Percentiles rank a stretch among this genome's conserved stretches.
phyloP scores from a whole-genome alignment of 2,329 filamentous ascomycete species.

The Epichloe typhina region DNA sequence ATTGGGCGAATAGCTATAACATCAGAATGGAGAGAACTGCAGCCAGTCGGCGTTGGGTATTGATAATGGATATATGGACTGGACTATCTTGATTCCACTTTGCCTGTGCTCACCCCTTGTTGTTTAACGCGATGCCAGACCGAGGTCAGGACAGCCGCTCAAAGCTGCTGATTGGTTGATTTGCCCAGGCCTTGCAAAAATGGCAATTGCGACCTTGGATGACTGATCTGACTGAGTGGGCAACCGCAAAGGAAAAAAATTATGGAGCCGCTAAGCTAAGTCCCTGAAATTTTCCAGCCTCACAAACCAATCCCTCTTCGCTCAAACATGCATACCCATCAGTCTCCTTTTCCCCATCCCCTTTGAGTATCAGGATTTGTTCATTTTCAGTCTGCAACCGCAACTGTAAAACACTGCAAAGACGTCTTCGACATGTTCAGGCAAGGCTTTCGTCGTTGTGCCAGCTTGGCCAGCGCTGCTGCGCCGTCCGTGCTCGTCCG shows the following conservation, averaged over 20 bases:
- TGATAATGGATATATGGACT: neutral
- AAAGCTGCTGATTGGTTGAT: neutral
- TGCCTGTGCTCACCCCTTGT: neutral
- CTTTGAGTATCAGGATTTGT: neutral
- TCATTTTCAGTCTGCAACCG: neutral
- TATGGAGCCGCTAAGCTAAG: neutral
- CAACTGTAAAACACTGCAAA: neutral
- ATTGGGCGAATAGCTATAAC: neutral
- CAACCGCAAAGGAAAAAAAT: neutral
- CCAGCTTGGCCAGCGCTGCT: conserved; percentile 20
- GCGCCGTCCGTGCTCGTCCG: conserved; percentile 17
- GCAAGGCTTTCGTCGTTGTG: conserved; percentile 26
- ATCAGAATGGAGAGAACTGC: neutral
- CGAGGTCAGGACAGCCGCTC: too few relatives aligned
- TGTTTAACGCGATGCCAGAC: neutral
- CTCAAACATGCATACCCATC: neutral
- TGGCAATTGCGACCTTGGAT: neutral
- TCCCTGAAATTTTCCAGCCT: neutral
- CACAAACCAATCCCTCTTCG: neutral
- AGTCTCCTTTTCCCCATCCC: neutral
- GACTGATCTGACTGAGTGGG: neutral
- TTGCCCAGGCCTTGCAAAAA: neutral
- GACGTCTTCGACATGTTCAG: conserved; percentile 19
- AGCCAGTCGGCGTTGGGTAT: neutral
- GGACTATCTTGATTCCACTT: neutral